Evolutionary conservation across 768 basidiomycete genomes (phyloP), one percentile per base, ranked within the genome.

Genomic region (Rhodotorula kratochvilovae): DNA sequence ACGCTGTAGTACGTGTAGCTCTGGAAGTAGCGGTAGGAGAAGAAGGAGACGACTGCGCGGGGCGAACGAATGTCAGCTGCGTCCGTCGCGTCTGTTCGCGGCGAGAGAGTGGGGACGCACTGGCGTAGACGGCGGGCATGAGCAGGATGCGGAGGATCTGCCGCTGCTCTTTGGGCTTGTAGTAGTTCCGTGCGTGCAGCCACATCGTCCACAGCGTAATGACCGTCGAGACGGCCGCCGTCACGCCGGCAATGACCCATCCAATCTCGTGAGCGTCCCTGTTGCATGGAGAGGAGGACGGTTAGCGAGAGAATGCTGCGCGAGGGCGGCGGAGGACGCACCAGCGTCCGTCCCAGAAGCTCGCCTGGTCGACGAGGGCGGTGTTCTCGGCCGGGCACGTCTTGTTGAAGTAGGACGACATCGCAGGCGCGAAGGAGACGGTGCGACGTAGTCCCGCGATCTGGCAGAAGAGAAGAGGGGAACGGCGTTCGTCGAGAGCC

Each of bases 1-100:
- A 75, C 63, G 19, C 59, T 48, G 63, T 73, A 77, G 43, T 77
- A 79, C 53, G 86, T 90, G 77, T 90, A 92, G 67, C 85, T 82
- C 50, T 90, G 85, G 82, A 90, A 93, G 81, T 82, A 93, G 2
- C 91, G 86, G 77, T 90, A 94, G 36, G 89, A 90, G 76, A 90
- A 85, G 82, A 93, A 94, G 2, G 90, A 90, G 60, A 93, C 86
- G 72, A 92, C 81, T 36, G 88, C 88, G 79, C 89, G 92, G 4
- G 6, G 29, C 1, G 29, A 7, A 33, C 13, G 39, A 13, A 6
- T 6, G 39, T 39, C 39, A 39, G 39, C 39, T n/a, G 23, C 17
- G 23, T 23, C 27, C 16, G 27, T 1, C 17, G 11, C 4, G 12
- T 5, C 17, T 11, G 16, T 23, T 50, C 48, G 21, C 25, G 21